A percentile compares a stretch with the other conserved stretches of the same genome.
These are phyloP conservation scores for Puccinellia tenuiflora DNA, from an alignment of 176 grass and related monocot genomes.

Conservation along the genomic window DNA sequence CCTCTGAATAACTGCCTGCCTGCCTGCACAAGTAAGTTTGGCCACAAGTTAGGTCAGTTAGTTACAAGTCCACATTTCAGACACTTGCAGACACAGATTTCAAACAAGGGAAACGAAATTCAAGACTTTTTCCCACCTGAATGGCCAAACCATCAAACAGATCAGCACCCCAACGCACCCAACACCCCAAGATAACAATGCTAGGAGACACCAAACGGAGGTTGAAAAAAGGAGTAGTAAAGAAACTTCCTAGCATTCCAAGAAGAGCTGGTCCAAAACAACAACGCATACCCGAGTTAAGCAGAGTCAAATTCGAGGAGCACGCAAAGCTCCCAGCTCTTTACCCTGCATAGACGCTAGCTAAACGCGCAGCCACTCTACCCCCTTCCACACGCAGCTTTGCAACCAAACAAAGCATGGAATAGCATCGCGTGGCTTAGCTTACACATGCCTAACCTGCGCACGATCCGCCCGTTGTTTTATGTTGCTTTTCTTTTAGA, in stretches of 20 bases:
- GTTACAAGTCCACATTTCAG: constrained; percentile 21
- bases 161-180: background rate
- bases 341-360: constrained; percentile 35
- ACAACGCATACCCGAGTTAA: constrained; percentile 16
- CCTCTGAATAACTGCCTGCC: background rate
- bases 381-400: constrained; percentile 22
- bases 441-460: constrained; percentile 15
- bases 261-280: background rate
- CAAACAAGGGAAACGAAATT: constrained; percentile 6
- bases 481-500: background rate
- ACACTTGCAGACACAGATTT: background rate
- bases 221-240: background rate
- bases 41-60: constrained; percentile 25
- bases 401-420: constrained; percentile 37
- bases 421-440: constrained; percentile 10
- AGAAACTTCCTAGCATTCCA: background rate
- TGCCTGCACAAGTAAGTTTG: constrained; percentile 33
- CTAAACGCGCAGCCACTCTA: constrained; percentile 5
- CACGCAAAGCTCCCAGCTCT: constrained; percentile 33
- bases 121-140: constrained; percentile 17
- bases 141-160: constrained; percentile 24
- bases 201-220: background rate
- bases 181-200: background rate
- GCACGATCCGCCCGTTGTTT: background rate
- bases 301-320: constrained; percentile 22